Evolutionary conservation across 768 basidiomycete species (phyloP).

Genomic region (Xerocomus potaroensis): DNA sequence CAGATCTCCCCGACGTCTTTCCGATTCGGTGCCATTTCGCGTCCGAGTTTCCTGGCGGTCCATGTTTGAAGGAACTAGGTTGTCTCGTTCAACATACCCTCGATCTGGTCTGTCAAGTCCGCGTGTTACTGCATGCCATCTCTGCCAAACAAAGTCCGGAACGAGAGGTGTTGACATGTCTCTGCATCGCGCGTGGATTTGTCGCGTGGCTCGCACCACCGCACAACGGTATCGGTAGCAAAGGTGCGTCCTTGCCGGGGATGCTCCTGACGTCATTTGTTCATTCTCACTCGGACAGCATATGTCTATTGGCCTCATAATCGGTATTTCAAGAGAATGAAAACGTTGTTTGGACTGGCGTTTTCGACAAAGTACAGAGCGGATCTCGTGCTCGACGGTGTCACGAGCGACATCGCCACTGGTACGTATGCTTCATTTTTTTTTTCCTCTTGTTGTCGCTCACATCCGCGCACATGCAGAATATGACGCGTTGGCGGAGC

Average conservation of each 20-base stretch:
- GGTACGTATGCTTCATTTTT: slow-evolving; percentile 21
- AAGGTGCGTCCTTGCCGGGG: slow-evolving; percentile 23
- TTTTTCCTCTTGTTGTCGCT: neutral
- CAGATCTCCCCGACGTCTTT: slow-evolving; percentile 18
- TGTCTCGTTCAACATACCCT: slow-evolving; percentile 20
- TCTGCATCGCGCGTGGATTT: slow-evolving; percentile 28
- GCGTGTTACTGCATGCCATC: slow-evolving; percentile 17
- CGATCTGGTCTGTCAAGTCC: slow-evolving; percentile 25
- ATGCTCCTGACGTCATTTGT: neutral
- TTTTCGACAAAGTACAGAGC: slow-evolving; percentile 35
- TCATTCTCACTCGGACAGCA: slow-evolving; percentile 21
- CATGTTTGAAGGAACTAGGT: slow-evolving; percentile 26
- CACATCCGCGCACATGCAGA: slow-evolving; percentile 25
- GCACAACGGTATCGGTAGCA: slow-evolving; percentile 32
- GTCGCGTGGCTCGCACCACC: slow-evolving; percentile 34
- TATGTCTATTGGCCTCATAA: slow-evolving; percentile 40
- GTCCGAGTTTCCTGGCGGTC: slow-evolving; percentile 34
- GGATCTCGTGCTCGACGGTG: slow-evolving; percentile 37
- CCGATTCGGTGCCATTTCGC: slow-evolving; percentile 24
- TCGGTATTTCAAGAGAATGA: slow-evolving; percentile 34
- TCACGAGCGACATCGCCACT: slow-evolving; percentile 24
- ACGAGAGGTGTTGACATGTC: slow-evolving; percentile 24
- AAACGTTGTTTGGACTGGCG: slow-evolving; percentile 35
- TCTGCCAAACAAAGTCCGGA: slow-evolving; percentile 21
- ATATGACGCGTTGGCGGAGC: slow-evolving; percentile 30